Conservation (phyloP, 2,329 filamentous ascomycete species). For the Aspergillus piperis region DNA sequence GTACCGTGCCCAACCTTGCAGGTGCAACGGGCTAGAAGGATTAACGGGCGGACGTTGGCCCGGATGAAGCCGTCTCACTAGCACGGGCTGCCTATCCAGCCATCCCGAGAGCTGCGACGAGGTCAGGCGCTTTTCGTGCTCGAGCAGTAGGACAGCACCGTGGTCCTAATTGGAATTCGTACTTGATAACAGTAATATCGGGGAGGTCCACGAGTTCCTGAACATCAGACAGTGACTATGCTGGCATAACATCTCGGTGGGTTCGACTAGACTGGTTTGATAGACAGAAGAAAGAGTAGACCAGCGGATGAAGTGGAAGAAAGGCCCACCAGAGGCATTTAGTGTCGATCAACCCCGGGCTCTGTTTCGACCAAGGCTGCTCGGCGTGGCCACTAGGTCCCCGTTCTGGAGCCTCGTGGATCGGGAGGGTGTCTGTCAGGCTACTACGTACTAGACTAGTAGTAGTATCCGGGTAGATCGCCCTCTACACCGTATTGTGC, state of each 20-base stretch:
- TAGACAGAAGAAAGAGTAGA: no score
- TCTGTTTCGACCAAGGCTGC: constrained; percentile 9
- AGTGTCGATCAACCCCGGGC: constrained; percentile 16
- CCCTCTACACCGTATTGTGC: neutral
- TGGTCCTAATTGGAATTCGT: neutral
- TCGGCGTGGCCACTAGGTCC: constrained; percentile 15
- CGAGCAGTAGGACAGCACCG: neutral
- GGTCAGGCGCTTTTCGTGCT: neutral
- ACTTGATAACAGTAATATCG: neutral
- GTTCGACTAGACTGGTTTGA: neutral
- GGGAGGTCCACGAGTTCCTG: neutral
- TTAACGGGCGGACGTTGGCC: neutral
- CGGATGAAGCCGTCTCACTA: neutral
- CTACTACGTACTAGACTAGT: neutral
- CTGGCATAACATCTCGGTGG: no score
- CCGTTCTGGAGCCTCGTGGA: constrained; percentile 14
- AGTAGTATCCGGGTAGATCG: neutral
- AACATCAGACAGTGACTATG: neutral
- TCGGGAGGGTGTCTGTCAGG: neutral
- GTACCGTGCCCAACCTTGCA: neutral
- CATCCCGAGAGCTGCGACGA: neutral
- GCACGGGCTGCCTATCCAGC: neutral
- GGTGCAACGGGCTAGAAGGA: neutral
- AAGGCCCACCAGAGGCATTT: constrained; percentile 8
- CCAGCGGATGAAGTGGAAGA: neutral